Conservation (phyloP, 2,329 filamentous ascomycete species). For the Aspergillus cejpii region DNA sequence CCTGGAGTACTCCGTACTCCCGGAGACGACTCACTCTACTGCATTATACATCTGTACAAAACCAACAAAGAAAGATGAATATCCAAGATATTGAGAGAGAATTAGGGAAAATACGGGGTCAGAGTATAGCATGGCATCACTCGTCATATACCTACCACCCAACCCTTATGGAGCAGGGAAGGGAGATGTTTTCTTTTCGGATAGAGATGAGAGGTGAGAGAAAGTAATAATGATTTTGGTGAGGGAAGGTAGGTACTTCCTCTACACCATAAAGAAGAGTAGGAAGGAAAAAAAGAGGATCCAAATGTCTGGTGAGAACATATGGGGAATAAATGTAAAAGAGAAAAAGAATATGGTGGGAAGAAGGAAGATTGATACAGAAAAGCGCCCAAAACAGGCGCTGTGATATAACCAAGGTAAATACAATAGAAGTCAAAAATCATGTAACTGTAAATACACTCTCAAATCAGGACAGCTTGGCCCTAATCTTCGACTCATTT, state of each 20-base stretch:
- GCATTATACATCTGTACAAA: constrained; percentile 23
- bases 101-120: constrained; percentile 4
- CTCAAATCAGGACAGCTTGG: not conserved
- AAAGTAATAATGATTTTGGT: constrained; percentile 15
- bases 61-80: constrained; percentile 2
- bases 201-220: constrained; percentile 10
- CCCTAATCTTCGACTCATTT: constrained; percentile 2
- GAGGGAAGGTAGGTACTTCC: constrained; percentile 7
- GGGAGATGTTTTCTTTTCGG: constrained; percentile 2
- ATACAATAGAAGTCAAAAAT: constrained; percentile 22
- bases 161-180: constrained; percentile 13
- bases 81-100: constrained; percentile 3
- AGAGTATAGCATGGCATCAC: constrained; percentile 13
- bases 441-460: constrained; percentile 11
- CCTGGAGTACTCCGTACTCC: too few relatives aligned
- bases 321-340: constrained; percentile 33
- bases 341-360: constrained; percentile 23
- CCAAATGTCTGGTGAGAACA: constrained; percentile 18
- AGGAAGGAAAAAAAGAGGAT: constrained; percentile 12
- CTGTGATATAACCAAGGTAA: constrained; percentile 12
- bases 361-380: constrained; percentile 12
- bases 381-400: constrained; percentile 11
- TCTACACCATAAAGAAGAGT: constrained; percentile 19
- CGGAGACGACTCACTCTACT: constrained; percentile 12
- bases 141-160: constrained; percentile 22